Evolutionary conservation across 805 yeast genomes (phyloP), one percentile per base, ranked within the genome.

Genomic region (Starmerella ratchasimensis): DNA sequence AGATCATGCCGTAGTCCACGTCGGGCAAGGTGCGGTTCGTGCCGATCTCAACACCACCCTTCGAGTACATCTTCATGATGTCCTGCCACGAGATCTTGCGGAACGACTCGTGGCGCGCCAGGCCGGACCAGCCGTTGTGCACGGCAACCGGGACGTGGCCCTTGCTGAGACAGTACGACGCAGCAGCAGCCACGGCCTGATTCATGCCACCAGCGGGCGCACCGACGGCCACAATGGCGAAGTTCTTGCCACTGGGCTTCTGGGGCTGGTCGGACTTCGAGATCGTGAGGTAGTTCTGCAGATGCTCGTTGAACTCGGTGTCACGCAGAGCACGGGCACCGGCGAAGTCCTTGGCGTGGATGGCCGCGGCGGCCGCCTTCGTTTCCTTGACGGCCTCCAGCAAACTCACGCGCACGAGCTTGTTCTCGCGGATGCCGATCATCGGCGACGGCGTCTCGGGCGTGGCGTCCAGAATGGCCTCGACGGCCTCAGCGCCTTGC

Each of bases 151-250:
- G 80, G 29, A 65, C 72, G 65, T 90, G 98, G 18, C 98, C 98
- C 45, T 74, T 72, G 4, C 94, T 75, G 60, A 86, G 65, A 61
- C 94, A 77, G 65, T 82, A 88, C 14, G 80, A 64, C 5, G 93
- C 84, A 49, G 86, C 84, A n/a, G 96, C 81, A 47, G 86, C 71
- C 9, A 84, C 74, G 3, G 94, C 95, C 44, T 90, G 74, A 56
- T 90, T 90, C 75, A 90, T 70, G 33, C 94, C 96, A 36, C 94
- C 94, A 10, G 97, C 88, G 18, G 98, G 95, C 0, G 98, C 98
- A 50, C 98, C 98, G 31, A 88, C 80, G 54, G 84, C 81, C 37
- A 90, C 69, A 44, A 90, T 76, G 38, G 90, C 98, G 49, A 86
- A 71, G 50, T 74, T 79, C 50, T 77, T 66, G 26, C 50, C 51